A percentile compares a stretch with the other conserved stretches of the same genome.
Conservation (phyloP, 2,329 filamentous ascomycete species). For the Coniochaeta sp. region DNA sequence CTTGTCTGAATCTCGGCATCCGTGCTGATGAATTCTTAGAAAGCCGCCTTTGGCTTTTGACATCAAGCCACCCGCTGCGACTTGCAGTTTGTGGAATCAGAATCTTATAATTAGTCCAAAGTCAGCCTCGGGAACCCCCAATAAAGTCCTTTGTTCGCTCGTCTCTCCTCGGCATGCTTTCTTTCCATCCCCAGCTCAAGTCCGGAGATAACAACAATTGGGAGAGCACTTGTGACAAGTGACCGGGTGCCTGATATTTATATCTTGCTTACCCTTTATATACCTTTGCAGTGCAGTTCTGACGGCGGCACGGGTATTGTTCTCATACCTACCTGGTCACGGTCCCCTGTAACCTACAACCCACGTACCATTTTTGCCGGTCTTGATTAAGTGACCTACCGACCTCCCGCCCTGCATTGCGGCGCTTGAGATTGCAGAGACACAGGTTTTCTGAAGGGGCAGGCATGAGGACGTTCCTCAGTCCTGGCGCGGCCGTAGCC, state of each 20-base stretch:
- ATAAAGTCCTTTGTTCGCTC: background rate
- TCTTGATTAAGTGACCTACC: background rate
- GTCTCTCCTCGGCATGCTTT: background rate
- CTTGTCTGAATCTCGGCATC: background rate
- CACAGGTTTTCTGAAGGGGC: background rate
- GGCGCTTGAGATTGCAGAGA: background rate
- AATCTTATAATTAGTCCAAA: slow-evolving; percentile 1
- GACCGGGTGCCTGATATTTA: background rate
- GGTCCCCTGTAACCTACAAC: background rate
- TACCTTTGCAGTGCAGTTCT: background rate
- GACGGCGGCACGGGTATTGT: background rate
- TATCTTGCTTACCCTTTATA: background rate
- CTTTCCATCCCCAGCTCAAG: background rate
- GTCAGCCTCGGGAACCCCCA: background rate
- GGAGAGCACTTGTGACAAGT: background rate
- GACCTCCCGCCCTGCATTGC: background rate
- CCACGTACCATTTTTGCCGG: background rate
- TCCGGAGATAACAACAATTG: background rate
- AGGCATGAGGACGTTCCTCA: slow-evolving; percentile 2
- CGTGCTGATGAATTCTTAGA: background rate
- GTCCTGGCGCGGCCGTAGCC: slow-evolving; percentile 7
- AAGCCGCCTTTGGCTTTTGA: background rate
- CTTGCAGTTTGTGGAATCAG: background rate
- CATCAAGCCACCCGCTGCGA: background rate
- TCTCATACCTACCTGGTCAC: background rate